A percentile compares a stretch with the other conserved stretches of the same genome.
Conservation (phyloP, 495 filamentous ascomycete genomes). For the Aspergillus nidulans region DNA sequence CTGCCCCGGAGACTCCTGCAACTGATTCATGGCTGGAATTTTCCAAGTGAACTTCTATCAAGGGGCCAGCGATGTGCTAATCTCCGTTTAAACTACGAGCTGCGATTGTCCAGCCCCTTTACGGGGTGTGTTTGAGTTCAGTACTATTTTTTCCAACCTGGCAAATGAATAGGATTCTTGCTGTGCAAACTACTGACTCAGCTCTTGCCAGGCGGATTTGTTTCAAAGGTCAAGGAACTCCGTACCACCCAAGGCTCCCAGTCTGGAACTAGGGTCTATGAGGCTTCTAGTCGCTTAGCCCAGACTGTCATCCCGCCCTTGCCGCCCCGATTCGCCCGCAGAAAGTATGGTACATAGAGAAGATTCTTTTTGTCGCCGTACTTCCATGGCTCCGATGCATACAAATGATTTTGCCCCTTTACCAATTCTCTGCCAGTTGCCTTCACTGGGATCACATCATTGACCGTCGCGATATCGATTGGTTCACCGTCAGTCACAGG, state of each 20-base stretch:
- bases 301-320: slow-evolving; percentile 8
- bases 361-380: neutral
- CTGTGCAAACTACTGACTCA: too few species aligned
- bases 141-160: too few species aligned
- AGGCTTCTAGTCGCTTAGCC: neutral
- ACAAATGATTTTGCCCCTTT: neutral
- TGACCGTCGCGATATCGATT: slow-evolving; percentile 4
- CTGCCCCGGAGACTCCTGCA: neutral
- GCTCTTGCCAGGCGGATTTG: too few species aligned
- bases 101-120: too few species aligned
- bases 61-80: too few species aligned
- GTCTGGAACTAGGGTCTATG: too few species aligned
- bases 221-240: too few species aligned
- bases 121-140: too few species aligned
- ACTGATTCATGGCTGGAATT: neutral
- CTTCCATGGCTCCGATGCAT: neutral
- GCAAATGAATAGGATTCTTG: too few species aligned
- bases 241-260: too few species aligned
- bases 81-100: too few species aligned
- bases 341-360: slow-evolving; percentile 6
- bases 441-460: neutral
- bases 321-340: slow-evolving; percentile 9
- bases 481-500: slow-evolving; percentile 1
- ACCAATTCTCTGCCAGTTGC: slow-evolving; percentile 3
- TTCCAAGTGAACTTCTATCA: too few species aligned